Percentiles rank a stretch among this genome's conserved stretches.
These are phyloP conservation scores for Microglena sp. DNA, from an alignment of 139 green algal species.

Conservation along the genomic window DNA sequence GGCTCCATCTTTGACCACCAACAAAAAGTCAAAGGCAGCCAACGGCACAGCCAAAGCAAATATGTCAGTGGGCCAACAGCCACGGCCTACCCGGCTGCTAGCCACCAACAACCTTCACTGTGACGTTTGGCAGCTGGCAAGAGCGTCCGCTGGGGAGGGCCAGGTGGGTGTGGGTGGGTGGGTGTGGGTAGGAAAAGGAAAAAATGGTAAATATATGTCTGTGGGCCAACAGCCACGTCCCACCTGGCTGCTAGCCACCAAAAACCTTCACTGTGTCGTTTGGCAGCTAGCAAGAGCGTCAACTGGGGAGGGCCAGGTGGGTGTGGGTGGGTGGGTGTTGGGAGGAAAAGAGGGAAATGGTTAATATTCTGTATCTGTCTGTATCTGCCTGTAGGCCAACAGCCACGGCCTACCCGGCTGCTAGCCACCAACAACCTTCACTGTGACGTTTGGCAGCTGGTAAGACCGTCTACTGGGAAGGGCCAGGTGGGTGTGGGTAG, in stretches of 20 bases:
- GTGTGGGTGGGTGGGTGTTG: background rate
- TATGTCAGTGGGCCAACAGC: too few relatives aligned
- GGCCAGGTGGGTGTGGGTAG: too few relatives aligned
- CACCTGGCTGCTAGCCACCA: constrained; percentile 8
- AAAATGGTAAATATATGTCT: too few relatives aligned
- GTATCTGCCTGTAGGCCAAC: background rate
- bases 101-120: too few relatives aligned
- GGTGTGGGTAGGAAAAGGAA: too few relatives aligned
- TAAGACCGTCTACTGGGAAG: background rate
- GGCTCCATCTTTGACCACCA: constrained; percentile 28
- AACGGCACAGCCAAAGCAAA: too few relatives aligned
- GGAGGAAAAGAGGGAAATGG: background rate
- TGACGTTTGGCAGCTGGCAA: too few relatives aligned
- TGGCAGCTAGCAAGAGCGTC: constrained; percentile 25
- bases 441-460: background rate
- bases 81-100: too few relatives aligned
- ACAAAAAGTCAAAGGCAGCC: constrained; percentile 33
- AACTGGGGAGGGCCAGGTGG: constrained; percentile 1
- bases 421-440: background rate
- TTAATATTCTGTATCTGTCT: background rate
- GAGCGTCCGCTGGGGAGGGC: too few relatives aligned
- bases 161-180: too few relatives aligned
- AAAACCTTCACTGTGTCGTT: constrained; percentile 8
- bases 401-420: background rate
- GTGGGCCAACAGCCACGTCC: background rate